These are phyloP conservation scores for Eucalyptus lansdowneana DNA, from an alignment of 345 rosid genomes.

Conservation along the genomic window DNA sequence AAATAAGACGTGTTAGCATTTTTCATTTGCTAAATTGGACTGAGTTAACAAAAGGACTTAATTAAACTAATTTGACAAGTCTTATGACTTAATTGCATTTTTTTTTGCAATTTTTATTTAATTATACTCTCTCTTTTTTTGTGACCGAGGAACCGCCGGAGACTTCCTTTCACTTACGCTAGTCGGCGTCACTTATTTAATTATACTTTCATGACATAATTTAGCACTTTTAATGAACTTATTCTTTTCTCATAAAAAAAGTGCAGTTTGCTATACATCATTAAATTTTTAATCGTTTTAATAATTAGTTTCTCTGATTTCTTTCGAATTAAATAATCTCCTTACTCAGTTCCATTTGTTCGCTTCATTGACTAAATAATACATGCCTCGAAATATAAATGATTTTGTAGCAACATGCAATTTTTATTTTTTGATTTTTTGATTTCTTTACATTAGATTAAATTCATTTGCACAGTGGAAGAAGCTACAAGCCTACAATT, in stretches of 20 bases:
- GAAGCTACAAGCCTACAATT: neutral
- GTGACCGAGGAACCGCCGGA: no score
- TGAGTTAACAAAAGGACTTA: accelerated
- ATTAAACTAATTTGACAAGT: no score
- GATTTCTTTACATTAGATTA: neutral
- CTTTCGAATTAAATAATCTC: neutral
- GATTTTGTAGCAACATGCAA: neutral
- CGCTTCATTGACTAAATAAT: neutral
- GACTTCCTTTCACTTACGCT: no score
- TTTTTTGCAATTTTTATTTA: no score
- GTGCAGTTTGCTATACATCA: neutral
- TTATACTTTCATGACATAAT: no score
- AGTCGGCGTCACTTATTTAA: no score
- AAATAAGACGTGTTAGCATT: no score
- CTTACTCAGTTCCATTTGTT: neutral
- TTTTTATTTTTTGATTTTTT: neutral
- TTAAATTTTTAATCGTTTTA: neutral
- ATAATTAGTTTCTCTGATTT: neutral
- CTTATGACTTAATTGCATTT: no score
- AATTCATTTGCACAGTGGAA: neutral
- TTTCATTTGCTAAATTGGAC: no score
- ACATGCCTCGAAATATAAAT: neutral
- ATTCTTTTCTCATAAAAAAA: neutral
- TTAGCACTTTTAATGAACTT: no score
- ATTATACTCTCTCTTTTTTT: no score